These are phyloP conservation scores for Lepidopterella palustris DNA, from an alignment of 495 filamentous ascomycete species.

Conservation along the genomic window DNA sequence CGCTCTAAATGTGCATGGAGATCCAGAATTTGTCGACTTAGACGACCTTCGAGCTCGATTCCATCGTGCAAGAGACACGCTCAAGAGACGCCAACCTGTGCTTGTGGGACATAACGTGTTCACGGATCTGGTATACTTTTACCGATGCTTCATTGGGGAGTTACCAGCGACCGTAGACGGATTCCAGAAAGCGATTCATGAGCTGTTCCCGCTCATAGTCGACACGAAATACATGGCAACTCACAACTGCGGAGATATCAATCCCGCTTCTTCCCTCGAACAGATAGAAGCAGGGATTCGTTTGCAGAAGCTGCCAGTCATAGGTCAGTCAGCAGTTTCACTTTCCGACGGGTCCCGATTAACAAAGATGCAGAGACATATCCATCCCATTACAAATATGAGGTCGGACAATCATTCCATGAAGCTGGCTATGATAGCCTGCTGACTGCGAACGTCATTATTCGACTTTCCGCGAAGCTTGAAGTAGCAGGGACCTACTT, in stretches of 20 bases:
- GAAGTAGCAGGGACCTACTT: slow-evolving; percentile 30
- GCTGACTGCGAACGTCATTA: slow-evolving; percentile 59
- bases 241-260: slow-evolving; percentile 46
- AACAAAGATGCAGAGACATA: slow-evolving; percentile 33
- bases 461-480: slow-evolving; percentile 55
- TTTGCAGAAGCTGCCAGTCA: slow-evolving; percentile 38
- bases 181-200: slow-evolving; percentile 50
- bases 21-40: slow-evolving; percentile 29
- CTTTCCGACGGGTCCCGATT: neutral
- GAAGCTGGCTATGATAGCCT: slow-evolving; percentile 72
- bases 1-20: slow-evolving; percentile 20
- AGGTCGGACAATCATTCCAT: slow-evolving; percentile 42
- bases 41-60: slow-evolving; percentile 31
- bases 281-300: slow-evolving; percentile 43
- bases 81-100: slow-evolving; percentile 47
- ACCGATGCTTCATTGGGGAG: slow-evolving; percentile 58
- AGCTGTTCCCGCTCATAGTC: slow-evolving; percentile 60
- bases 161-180: slow-evolving; percentile 56
- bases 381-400: slow-evolving; percentile 45
- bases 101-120: slow-evolving; percentile 76
- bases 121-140: slow-evolving; percentile 66
- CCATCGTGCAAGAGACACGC: slow-evolving; percentile 30
- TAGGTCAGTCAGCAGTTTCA: slow-evolving; percentile 39
- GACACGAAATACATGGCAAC: slow-evolving; percentile 76
- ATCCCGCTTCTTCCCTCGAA: slow-evolving; percentile 46